Evolutionary conservation across 2,329 filamentous ascomycete species (phyloP), one percentile per base, ranked within the genome.

Genomic region (Akanthomyces lecanii): DNA sequence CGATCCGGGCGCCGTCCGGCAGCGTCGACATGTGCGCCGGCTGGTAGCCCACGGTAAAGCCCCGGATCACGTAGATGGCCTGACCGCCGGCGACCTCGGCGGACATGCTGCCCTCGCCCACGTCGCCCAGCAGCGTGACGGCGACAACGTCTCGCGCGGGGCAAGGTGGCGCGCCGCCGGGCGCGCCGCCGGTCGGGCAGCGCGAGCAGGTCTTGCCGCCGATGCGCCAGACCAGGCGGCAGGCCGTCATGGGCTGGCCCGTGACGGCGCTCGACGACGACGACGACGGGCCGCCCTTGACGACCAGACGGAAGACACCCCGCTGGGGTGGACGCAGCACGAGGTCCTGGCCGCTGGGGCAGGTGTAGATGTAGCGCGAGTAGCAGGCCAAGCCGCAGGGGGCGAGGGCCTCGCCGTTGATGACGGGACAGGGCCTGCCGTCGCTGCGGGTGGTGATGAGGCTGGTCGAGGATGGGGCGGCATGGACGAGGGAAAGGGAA

Each of bases 361-460:
- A 64, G 42, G 51, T 56, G 33, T 61, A 54, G 28, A 71, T 71
- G 69, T 70, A 74, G 52, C 66, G 71, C 69, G 67, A 70, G 70
- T 74, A 75, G 70, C 73, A 75, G 52, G 72, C 71, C 44, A 71
- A 71, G 62, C 66, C 67, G 69, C 73, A 75, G 66, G 68, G 68
- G 25, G 69, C 69, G 18, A 74, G 69, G 18, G 67, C 64, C 65
- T 75, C 73, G 60, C 73, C 73, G 18, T 70, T 70, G n/a, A 65
- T 65, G 63, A 73, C 65, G 63, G 72, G 72, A 66, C 73, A 75
- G 47, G 74, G 67, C 54, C 73, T 71, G 66, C 65, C 64, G 64
- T 67, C 53, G 63, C 67, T 67, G 66, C 72, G 74, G 55, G 73
- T 69, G 62, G 50, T 7, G 28, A 21, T 10, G 50, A 21, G 11